phyloP scores from a whole-genome alignment of 352 stramenopile genomes.

The Phytophthora rubi region DNA sequence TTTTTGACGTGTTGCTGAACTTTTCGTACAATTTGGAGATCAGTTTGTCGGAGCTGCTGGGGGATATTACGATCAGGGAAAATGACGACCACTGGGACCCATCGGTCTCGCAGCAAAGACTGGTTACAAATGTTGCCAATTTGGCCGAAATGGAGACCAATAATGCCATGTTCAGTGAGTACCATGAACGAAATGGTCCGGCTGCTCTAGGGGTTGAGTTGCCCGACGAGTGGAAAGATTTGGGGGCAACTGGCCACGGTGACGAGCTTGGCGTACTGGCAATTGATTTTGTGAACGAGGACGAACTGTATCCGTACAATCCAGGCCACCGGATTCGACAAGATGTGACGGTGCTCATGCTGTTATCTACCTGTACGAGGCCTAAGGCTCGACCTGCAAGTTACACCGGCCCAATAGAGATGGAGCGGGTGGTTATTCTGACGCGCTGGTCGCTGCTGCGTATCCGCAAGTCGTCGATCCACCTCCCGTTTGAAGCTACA shows the following conservation, averaged over 20 bases:
- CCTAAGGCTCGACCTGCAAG: conserved; percentile 15
- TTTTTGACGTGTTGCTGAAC: conserved; percentile 55
- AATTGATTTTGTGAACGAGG: conserved; percentile 51
- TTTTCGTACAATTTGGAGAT: conserved; percentile 65
- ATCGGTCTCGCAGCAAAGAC: conserved; percentile 44
- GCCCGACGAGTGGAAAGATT: conserved; percentile 23
- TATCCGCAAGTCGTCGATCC: conserved; percentile 32
- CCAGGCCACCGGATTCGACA: conserved; percentile 37
- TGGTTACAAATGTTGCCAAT: conserved; percentile 47
- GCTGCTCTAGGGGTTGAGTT: conserved; percentile 31
- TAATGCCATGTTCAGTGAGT: conserved; percentile 49
- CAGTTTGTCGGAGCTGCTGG: conserved; percentile 50
- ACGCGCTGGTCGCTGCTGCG: conserved; percentile 42
- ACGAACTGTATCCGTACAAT: conserved; percentile 46
- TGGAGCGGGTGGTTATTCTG: conserved; percentile 36
- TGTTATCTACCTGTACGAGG: conserved; percentile 33
- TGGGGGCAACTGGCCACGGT: conserved; percentile 26
- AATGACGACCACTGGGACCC: conserved; percentile 54
- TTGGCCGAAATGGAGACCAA: conserved; percentile 51
- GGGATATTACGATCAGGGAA: conserved; percentile 58
- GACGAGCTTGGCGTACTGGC: conserved; percentile 45
- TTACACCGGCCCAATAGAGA: conserved; percentile 19
- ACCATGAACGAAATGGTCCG: conserved; percentile 29
- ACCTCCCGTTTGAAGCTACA: conserved; percentile 28
- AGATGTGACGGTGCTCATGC: conserved; percentile 46